Evolutionary conservation across 345 rosid species (phyloP).

Genomic region (Sisymbrium irio): DNA sequence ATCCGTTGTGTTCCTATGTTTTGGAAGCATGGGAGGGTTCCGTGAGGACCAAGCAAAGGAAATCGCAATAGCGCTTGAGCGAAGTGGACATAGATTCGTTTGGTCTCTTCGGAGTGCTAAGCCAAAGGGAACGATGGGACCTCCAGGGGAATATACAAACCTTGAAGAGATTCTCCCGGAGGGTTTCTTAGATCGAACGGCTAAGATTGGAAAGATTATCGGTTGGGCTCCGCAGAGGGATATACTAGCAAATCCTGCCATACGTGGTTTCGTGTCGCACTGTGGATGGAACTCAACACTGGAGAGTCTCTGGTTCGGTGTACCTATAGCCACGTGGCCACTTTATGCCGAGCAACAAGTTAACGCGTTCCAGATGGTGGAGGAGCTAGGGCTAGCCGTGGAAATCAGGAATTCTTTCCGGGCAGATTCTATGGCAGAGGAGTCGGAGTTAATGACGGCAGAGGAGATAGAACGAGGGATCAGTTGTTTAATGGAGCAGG

Average conservation of each 20-base stretch:
- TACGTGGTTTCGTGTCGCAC: constrained; percentile 49
- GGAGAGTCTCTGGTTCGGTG: constrained; percentile 34
- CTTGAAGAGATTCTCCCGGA: constrained; percentile 35
- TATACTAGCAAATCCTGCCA: constrained; percentile 38
- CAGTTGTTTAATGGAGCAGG: constrained; percentile 41
- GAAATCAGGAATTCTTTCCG: constrained; percentile 42
- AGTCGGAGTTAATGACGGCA: constrained; percentile 8
- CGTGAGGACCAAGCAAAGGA: constrained; percentile 41
- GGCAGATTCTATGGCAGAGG: neutral
- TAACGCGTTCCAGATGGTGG: constrained; percentile 49
- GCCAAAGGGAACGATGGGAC: neutral
- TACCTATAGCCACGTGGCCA: constrained; percentile 34
- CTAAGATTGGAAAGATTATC: constrained; percentile 32
- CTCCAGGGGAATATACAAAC: constrained; percentile 29
- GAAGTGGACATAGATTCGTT: constrained; percentile 40
- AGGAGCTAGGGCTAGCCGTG: constrained; percentile 44
- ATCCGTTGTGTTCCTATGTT: constrained; percentile 63
- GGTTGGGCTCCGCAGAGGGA: constrained; percentile 59
- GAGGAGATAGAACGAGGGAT: constrained; percentile 52
- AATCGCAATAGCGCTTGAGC: constrained; percentile 48
- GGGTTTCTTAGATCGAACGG: constrained; percentile 45
- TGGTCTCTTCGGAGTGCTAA: constrained; percentile 49
- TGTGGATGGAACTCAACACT: constrained; percentile 33
- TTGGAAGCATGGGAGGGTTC: constrained; percentile 65
- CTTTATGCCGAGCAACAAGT: constrained; percentile 36